These are phyloP conservation scores for Trichoderma aggressivum DNA, from an alignment of 2,329 filamentous ascomycete genomes.

Conservation along the genomic window DNA sequence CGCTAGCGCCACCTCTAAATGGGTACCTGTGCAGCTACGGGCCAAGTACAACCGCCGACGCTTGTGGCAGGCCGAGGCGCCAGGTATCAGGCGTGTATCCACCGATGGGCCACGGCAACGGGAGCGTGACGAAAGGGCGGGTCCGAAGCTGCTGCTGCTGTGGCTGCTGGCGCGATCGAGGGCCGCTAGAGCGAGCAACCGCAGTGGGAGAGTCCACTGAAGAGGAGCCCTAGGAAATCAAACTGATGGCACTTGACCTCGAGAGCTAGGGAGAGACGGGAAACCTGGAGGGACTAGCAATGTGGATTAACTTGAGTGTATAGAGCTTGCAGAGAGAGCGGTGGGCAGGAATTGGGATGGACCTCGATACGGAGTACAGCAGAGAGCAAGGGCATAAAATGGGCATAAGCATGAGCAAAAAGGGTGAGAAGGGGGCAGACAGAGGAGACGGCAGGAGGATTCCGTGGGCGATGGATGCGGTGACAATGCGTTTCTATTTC, in stretches of 20 bases:
- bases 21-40: conserved; percentile 1
- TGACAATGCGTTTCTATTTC: background rate
- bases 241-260: background rate
- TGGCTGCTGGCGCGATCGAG: conserved; percentile 4
- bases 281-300: background rate
- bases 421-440: background rate
- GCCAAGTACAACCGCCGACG: background rate
- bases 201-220: background rate
- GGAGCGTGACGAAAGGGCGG: conserved; percentile 17
- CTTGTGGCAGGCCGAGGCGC: background rate
- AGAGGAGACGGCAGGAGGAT: background rate
- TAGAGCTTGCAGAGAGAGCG: background rate
- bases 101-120: conserved; percentile 14
- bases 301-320: background rate
- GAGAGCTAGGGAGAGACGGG: background rate
- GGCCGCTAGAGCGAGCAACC: background rate
- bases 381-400: no score
- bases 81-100: background rate
- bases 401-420: background rate
- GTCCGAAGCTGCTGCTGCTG: conserved; percentile 1
- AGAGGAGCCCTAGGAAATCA: background rate
- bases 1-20: conserved; percentile 17
- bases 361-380: background rate
- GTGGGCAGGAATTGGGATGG: background rate
- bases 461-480: conserved; percentile 9